Evolutionary conservation across 1,284 basidiomycete genomes (phyloP), one percentile per base, ranked within the genome.

Genomic region (Somion occarium): DNA sequence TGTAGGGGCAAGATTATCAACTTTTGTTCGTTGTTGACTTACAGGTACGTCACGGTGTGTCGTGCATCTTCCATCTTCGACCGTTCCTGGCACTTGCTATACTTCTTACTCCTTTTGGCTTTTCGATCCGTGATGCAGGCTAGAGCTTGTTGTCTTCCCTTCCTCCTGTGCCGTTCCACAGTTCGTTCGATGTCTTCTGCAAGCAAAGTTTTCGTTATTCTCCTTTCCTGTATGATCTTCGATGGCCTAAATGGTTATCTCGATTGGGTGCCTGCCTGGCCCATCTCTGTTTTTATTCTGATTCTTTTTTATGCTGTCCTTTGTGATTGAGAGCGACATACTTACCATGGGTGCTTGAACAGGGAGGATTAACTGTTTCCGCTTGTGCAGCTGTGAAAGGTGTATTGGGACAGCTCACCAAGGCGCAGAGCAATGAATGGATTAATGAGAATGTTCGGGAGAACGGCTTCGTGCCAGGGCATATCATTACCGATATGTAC

Each of bases 381-480:
- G 95, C 94, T 2, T 98, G 98, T 64, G 91, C 95, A 1, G 83
- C 93, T 0, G 88, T 94, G 19, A 93, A 93, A 62, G 93, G 91
- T 49, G 92, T 91, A 15, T 73, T 91, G 48, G 90, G 87, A 5
- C 86, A 92, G 63, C 77, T 90, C 56, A 92, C 89, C 19, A 91
- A 91, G 66, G 86, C 85, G 3, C 73, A 88, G 53, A 77, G 78
- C 60, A 88, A 85, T 60, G 87, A 88, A 58, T 91, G 88, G 87
- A 77, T 80, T 41, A 77, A 80, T 59, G 83, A 92, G 64, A 93
- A 92, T 58, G 82, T 97, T 52, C 89, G 93, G 64, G 92, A 96
- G 45, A 94, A 95, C 66, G 89, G 79, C 45, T 93, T 98, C 59
- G 88, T 88, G 46, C 93, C 93, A 22, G 93, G 93, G 20, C 95